Evolutionary conservation across 1,284 basidiomycete species (phyloP).

Genomic region (Trichosporon sp.): DNA sequence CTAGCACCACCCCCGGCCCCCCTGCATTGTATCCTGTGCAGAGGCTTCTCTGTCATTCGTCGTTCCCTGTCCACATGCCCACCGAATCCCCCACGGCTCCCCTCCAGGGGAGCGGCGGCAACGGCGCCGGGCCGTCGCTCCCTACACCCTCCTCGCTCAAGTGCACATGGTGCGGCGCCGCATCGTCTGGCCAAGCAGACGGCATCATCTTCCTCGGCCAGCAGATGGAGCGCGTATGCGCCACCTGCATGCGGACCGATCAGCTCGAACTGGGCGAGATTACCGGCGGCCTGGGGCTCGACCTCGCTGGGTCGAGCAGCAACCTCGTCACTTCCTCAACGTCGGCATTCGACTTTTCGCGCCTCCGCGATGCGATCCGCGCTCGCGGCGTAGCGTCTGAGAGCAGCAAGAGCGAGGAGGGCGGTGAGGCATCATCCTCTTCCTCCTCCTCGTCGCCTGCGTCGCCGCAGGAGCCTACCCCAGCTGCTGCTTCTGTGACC

Average conservation of each 20-base stretch:
- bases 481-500: background rate
- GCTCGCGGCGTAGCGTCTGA: background rate
- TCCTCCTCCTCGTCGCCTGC: conserved; percentile 3
- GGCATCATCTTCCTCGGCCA: conserved; percentile 24
- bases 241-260: conserved; percentile 21
- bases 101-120: conserved; percentile 3
- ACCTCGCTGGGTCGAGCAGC: background rate
- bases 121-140: conserved; percentile 5
- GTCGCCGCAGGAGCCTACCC: background rate
- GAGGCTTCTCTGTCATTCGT: background rate
- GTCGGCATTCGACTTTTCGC: background rate
- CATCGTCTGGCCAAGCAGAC: conserved; percentile 14
- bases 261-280: background rate
- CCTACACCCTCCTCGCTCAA: conserved; percentile 28
- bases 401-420: background rate
- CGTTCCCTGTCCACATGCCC: conserved; percentile 26
- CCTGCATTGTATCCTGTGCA: background rate
- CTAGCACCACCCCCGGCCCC: background rate
- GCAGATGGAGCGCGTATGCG: conserved; percentile 34
- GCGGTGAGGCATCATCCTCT: background rate
- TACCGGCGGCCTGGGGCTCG: background rate
- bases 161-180: conserved; percentile 38
- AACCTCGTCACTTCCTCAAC: background rate
- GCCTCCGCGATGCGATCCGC: background rate
- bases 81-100: conserved; percentile 31